Evolutionary conservation across 1,139 yeast genomes (phyloP).

Genomic region (Yamadazyma siamensis): DNA sequence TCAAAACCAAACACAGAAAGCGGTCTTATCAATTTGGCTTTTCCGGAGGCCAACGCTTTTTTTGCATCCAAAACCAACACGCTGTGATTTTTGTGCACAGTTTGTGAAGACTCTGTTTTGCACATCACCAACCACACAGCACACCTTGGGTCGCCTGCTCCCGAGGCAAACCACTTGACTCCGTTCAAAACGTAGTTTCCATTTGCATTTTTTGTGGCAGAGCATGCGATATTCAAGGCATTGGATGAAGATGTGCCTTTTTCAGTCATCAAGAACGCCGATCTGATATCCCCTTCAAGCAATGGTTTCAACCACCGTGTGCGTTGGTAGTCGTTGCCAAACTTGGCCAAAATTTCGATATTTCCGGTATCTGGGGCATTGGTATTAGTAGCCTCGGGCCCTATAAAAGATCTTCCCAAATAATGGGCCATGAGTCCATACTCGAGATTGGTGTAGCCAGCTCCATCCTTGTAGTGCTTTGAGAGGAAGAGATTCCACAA

Average conservation of each 20-base stretch:
- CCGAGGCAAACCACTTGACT: conserved; percentile 73
- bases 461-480: conserved; percentile 55
- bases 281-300: conserved; percentile 56
- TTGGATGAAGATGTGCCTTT: conserved; percentile 64
- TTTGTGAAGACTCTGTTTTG: conserved; percentile 42
- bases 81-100: conserved; percentile 53
- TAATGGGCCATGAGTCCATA: conserved; percentile 71
- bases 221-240: conserved; percentile 59
- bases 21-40: conserved; percentile 51
- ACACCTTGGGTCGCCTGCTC: conserved; percentile 71
- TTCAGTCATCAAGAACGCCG: conserved; percentile 74
- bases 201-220: conserved; percentile 40
- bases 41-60: conserved; percentile 49
- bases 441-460: conserved; percentile 64
- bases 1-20: conserved; percentile 61
- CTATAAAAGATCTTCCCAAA: conserved; percentile 54
- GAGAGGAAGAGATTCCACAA: conserved; percentile 67
- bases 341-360: conserved; percentile 65
- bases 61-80: conserved; percentile 58
- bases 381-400: conserved; percentile 65
- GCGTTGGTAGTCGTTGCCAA: conserved; percentile 54
- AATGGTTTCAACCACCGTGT: conserved; percentile 54
- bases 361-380: conserved; percentile 76
- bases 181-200: conserved; percentile 61
- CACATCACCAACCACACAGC: conserved; percentile 67